phyloP scores from a whole-genome alignment of 805 yeast genomes.

The Candida jianshihensis region DNA sequence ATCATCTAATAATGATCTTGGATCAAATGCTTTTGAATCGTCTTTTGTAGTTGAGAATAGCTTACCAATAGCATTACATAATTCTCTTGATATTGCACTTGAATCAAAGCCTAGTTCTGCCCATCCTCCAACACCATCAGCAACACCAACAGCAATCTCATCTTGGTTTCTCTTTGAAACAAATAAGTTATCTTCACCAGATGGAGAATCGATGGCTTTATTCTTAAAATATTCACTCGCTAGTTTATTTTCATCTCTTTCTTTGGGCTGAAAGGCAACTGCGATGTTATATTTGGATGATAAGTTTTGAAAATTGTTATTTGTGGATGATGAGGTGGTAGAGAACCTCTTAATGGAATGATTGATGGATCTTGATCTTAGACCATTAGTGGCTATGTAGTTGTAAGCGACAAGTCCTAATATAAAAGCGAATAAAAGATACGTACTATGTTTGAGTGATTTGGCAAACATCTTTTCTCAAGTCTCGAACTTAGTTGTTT shows the following conservation, averaged over 20 bases:
- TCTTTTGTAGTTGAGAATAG: slow-evolving; percentile 10
- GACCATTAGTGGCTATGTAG: slow-evolving; percentile 5
- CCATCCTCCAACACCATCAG: slow-evolving; percentile 99
- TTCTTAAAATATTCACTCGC: slow-evolving; percentile 22
- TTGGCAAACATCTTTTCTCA: slow-evolving; percentile 12
- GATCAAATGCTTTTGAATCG: slow-evolving; percentile 6
- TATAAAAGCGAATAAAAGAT: slow-evolving; percentile 8
- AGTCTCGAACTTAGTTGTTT: too few species aligned
- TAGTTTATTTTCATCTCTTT: slow-evolving; percentile 47
- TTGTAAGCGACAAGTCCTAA: slow-evolving; percentile 19
- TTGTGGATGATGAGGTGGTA: slow-evolving; percentile 8
- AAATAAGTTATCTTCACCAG: slow-evolving; percentile 76
- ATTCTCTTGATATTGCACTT: slow-evolving; percentile 75
- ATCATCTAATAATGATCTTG: slow-evolving; percentile 37
- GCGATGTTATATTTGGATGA: slow-evolving; percentile 45
- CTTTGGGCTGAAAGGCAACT: slow-evolving; percentile 71
- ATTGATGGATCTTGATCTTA: slow-evolving; percentile 2
- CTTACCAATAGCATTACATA: slow-evolving; percentile 51
- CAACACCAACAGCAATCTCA: slow-evolving; percentile 60
- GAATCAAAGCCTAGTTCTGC: slow-evolving; percentile 87
- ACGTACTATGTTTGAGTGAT: slow-evolving; percentile 20
- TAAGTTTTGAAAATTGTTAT: slow-evolving; percentile 13
- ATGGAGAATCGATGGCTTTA: slow-evolving; percentile 42
- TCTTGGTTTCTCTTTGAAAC: slow-evolving; percentile 30
- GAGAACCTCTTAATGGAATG: slow-evolving; percentile 3